Evolutionary conservation across 208 protist genomes (phyloP), one percentile per base, ranked within the genome.

Genomic region (Histomonas meleagridis): DNA sequence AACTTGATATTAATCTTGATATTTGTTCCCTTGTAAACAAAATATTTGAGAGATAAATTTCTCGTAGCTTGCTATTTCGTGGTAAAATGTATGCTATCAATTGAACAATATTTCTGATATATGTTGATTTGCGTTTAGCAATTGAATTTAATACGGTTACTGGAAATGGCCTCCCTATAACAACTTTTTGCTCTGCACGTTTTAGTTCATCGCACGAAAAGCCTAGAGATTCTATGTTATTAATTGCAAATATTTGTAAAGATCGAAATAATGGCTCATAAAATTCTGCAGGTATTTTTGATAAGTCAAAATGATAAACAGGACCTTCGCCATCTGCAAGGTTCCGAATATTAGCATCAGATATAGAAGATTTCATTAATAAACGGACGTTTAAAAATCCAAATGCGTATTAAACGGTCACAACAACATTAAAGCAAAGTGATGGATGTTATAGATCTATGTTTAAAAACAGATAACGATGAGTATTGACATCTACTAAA

Each of bases 281-380:
- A 38, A 55, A 14, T 10, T 86, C 40, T 18, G 26, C 46, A n/a
- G 43, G 32, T 14, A 86, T 86, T 57, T 86, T 86, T 40, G 76
- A 86, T 18, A 86, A 49, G 55, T 86, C 76, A 49, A 86, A 86
- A 46, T 86, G 76, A 55, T 86, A 86, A n/a, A n/a, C n/a, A n/a
- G n/a, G n/a, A n/a, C n/a, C n/a, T n/a, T n/a, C n/a, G n/a, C n/a
- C n/a, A n/a, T n/a, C n/a, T n/a, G n/a, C n/a, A n/a, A n/a, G n/a
- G n/a, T n/a, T n/a, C n/a, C n/a, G n/a, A n/a, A n/a, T n/a, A n/a
- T n/a, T n/a, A n/a, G n/a, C n/a, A n/a, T n/a, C n/a, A n/a, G n/a
- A n/a, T n/a, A n/a, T n/a, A n/a, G n/a, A n/a, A n/a, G n/a, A n/a
- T n/a, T n/a, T n/a, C n/a, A n/a, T n/a, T n/a, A n/a, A n/a, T n/a